Conservation (phyloP, 768 basidiomycete genomes). For the Kwoniella sp. region DNA sequence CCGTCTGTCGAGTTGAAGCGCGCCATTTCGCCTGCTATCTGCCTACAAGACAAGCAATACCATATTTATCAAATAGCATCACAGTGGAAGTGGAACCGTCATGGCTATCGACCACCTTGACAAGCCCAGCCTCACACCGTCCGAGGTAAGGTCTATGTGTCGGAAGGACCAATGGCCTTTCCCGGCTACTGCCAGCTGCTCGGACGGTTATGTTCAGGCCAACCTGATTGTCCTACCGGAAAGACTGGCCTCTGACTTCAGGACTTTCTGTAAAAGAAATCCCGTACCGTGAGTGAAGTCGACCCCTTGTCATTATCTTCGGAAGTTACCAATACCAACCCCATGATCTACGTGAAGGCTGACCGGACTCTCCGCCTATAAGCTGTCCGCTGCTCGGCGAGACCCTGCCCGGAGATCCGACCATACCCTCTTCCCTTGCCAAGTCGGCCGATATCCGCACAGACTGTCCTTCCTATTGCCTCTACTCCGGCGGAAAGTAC, state of each 20-base stretch:
- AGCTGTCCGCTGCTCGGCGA: conserved; percentile 46
- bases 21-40: too few species aligned
- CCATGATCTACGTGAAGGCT: too few species aligned
- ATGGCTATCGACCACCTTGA: conserved; percentile 1
- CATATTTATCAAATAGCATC: too few species aligned
- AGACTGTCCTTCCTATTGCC: conserved; percentile 36
- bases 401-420: conserved; percentile 35
- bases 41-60: too few species aligned
- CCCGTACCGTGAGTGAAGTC: conserved; percentile 30
- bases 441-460: conserved; percentile 38
- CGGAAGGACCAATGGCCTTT: conserved; percentile 14
- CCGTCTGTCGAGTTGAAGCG: too few species aligned
- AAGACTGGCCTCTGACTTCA: conserved; percentile 44
- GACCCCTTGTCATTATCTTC: too few species aligned
- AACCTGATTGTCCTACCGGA: conserved; percentile 45
- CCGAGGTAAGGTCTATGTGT: conserved; percentile 23
- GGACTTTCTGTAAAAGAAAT: conserved; percentile 43
- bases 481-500: conserved; percentile 29
- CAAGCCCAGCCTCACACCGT: not conserved
- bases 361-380: too few species aligned
- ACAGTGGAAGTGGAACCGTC: too few species aligned
- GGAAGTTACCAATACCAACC: too few species aligned
- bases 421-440: conserved; percentile 32
- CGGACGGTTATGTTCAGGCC: conserved; percentile 34
- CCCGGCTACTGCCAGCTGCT: conserved; percentile 24